Evolutionary conservation across 805 yeast genomes (phyloP).

Genomic region (Metschnikowia drakensbergensis): DNA sequence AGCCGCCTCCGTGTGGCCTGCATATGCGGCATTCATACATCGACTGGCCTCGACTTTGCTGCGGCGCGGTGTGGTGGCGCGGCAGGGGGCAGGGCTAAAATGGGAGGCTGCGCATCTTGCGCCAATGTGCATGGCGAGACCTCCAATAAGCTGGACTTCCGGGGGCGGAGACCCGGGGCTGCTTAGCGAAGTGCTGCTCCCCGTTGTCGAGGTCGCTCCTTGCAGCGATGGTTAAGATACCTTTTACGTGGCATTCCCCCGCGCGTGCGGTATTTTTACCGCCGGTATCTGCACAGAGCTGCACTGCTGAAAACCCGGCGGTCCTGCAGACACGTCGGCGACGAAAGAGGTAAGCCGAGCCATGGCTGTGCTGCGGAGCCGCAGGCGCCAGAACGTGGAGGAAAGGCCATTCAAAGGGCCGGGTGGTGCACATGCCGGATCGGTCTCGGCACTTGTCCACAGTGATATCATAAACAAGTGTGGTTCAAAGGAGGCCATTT

Average conservation of each 20-base stretch:
- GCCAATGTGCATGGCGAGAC: neutral
- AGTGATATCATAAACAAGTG: too few species aligned
- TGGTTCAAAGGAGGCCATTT: too few species aligned
- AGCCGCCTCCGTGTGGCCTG: too few species aligned
- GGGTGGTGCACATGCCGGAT: too few species aligned
- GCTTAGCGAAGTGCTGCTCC: neutral
- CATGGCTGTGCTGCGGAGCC: conserved; percentile 1
- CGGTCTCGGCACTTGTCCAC: too few species aligned
- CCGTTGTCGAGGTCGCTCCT: neutral
- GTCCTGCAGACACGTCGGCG: neutral
- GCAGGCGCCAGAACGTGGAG: neutral
- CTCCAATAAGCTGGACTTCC: too few species aligned
- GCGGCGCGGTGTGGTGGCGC: neutral
- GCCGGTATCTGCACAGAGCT: neutral
- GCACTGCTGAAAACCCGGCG: neutral
- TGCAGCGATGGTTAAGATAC: neutral
- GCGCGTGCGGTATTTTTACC: neutral
- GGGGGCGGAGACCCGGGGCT: too few species aligned
- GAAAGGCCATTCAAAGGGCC: too few species aligned
- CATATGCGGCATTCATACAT: too few species aligned
- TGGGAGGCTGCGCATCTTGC: neutral
- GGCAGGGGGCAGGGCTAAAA: neutral
- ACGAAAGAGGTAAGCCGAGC: neutral
- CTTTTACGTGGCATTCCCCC: neutral
- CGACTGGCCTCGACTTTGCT: neutral